A percentile compares a stretch with the other conserved stretches of the same genome.
These are phyloP conservation scores for Cubamyces lactineus DNA, from an alignment of 768 basidiomycete genomes.

Conservation along the genomic window DNA sequence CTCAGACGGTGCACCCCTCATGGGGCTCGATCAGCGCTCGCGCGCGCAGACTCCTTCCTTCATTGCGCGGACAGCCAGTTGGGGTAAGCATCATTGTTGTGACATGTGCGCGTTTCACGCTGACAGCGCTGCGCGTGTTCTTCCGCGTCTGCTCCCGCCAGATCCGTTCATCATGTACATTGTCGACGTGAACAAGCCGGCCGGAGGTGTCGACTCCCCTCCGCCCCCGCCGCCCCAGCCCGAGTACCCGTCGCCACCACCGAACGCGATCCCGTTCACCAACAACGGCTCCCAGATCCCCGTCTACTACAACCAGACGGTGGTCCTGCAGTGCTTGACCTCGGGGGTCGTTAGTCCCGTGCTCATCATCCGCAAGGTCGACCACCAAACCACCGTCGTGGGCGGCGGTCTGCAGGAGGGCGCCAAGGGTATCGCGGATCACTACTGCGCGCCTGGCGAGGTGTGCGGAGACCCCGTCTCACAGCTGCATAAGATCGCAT, in stretches of 20 bases:
- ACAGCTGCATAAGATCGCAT: slow-evolving; percentile 94
- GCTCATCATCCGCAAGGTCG: slow-evolving; percentile 92
- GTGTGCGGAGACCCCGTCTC: slow-evolving; percentile 93
- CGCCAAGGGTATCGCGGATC: slow-evolving; percentile 81
- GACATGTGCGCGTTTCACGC: slow-evolving; percentile 16
- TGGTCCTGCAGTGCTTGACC: slow-evolving; percentile 91
- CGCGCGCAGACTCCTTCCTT: slow-evolving; percentile 82
- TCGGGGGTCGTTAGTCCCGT: slow-evolving; percentile 94
- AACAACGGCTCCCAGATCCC: slow-evolving; percentile 85
- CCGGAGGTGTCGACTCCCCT: slow-evolving; percentile 74
- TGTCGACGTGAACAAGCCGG: slow-evolving; percentile 87
- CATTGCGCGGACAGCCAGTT: slow-evolving; percentile 86
- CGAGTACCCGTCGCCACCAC: slow-evolving; percentile 90
- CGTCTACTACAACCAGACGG: slow-evolving; percentile 96
- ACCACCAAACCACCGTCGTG: slow-evolving; percentile 85
- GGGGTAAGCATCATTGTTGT: slow-evolving; percentile 59
- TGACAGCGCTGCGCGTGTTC: slow-evolving; percentile 16
- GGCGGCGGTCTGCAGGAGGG: slow-evolving; percentile 92
- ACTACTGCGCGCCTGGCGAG: slow-evolving; percentile 82
- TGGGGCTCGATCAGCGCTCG: slow-evolving; percentile 76
- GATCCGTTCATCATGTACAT: slow-evolving; percentile 98
- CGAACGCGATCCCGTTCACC: slow-evolving; percentile 85
- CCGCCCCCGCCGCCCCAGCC: slow-evolving; percentile 83
- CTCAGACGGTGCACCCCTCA: slow-evolving; percentile 85
- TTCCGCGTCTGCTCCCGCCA: slow-evolving; percentile 31